Evolutionary conservation across 805 yeast genomes (phyloP).

Genomic region (Candida mattraensis): DNA sequence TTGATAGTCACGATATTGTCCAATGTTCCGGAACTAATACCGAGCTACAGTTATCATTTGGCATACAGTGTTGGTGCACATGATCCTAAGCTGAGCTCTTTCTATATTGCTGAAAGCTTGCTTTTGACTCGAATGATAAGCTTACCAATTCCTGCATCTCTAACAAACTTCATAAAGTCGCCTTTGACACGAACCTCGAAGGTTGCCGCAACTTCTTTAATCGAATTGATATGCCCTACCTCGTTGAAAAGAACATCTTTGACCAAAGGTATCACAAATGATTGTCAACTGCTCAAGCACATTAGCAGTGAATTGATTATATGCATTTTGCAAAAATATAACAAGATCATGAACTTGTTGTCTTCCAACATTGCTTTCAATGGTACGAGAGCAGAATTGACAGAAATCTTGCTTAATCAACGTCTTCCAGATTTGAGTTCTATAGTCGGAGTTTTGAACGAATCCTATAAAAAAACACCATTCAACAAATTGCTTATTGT

Average conservation of each 20-base stretch:
- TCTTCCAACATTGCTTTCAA: conserved; percentile 18
- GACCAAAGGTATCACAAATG: conserved; percentile 55
- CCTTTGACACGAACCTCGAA: conserved; percentile 7
- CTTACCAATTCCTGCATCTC: conserved; percentile 49
- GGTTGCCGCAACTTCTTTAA: conserved; percentile 30
- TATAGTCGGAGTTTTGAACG: conserved; percentile 44
- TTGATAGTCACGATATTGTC: conserved; percentile 51
- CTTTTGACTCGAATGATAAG: conserved; percentile 60
- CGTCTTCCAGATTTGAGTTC: conserved; percentile 52
- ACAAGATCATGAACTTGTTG: conserved; percentile 33
- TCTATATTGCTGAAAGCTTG: conserved; percentile 77
- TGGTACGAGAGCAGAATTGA: conserved; percentile 20
- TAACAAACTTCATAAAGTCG: conserved; percentile 13
- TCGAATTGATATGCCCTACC: conserved; percentile 64
- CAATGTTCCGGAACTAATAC: conserved; percentile 65
- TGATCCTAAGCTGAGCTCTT: conserved; percentile 77
- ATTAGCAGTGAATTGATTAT: conserved; percentile 60
- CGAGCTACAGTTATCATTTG: conserved; percentile 63
- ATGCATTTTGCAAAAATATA: conserved; percentile 54
- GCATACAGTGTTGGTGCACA: conserved; percentile 63
- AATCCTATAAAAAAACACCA: conserved; percentile 36
- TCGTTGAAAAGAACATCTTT: conserved; percentile 60
- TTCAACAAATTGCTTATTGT: conserved; percentile 47
- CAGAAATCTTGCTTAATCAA: conserved; percentile 22
- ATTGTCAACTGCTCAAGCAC: conserved; percentile 55